Evolutionary conservation across 768 basidiomycete species (phyloP), one percentile per base, ranked within the genome.

Genomic region (Artomyces pyxidatus): DNA sequence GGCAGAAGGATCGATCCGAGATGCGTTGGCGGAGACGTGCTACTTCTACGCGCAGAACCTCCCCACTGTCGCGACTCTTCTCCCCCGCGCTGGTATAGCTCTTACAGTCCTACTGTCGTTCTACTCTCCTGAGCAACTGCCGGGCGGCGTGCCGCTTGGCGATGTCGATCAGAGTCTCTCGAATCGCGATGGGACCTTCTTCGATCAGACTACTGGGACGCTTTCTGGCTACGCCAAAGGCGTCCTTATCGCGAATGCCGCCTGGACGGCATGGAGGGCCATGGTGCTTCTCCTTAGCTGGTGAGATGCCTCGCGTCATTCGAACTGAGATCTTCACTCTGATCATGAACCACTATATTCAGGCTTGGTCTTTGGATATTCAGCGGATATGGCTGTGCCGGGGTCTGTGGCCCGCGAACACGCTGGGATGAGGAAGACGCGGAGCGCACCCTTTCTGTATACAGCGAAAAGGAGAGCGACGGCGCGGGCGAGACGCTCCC

Each of bases 41-140:
- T 88, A 81, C 71, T 80, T 80, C 59, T 86, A 88, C 56, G 81
- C 90, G 1, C 92, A 95, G 69, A 90, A 92, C 60, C 63, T 85
- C 29, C 85, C 91, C 4, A 88, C 86, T 0, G 80, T 93, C 37
- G 75, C 80, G 8, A 74, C 90, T n/a, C 75, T 93, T 37, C 69
- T 95, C 17, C 92, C 92, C 22, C 78, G 92, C 51, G 88, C 88
- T 26, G 89, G 80, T 8, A 68, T 95, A 35, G 74, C 73, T 37
- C 66, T 93, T 4, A 82, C 85, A 1, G 64, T 92, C 25, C 72
- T 93, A n/a, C 65, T 92, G 39, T 65, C 76, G 0, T 86, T 82
- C 64, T 77, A 75, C 45, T 61, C 68, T 16, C 68, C 80, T 6
- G 55, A 41, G 43, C 43, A 42, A 3, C 68, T 75, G 45, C 69